A percentile compares a stretch with the other conserved stretches of the same genome.
Conservation (phyloP, 2,329 filamentous ascomycete species). For the Hypocrella siamensis region DNA sequence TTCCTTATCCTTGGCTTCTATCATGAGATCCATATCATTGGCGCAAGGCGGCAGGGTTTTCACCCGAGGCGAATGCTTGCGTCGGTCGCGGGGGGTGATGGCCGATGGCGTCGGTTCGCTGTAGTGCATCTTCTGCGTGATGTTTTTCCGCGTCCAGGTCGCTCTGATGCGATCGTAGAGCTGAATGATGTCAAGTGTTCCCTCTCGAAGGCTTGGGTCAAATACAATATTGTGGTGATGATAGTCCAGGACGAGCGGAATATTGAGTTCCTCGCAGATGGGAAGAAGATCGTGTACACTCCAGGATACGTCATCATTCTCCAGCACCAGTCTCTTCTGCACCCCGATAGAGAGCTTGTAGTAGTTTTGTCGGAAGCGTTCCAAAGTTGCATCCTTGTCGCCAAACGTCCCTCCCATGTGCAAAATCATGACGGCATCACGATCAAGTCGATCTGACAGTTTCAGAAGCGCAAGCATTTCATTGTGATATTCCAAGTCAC, state of each 20-base stretch:
- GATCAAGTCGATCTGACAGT: slow-evolving; percentile 61
- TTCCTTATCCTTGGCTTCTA: slow-evolving; percentile 96
- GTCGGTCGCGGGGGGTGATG: slow-evolving; percentile 59
- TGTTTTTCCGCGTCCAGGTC: slow-evolving; percentile 73
- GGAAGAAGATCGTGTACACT: slow-evolving; percentile 83
- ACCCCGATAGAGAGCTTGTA: slow-evolving; percentile 47
- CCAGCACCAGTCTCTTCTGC: slow-evolving; percentile 70
- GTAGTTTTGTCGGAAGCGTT: slow-evolving; percentile 67
- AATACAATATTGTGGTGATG: slow-evolving; percentile 96
- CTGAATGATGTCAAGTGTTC: slow-evolving; percentile 62
- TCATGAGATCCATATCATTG: slow-evolving; percentile 88
- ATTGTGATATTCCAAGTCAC: slow-evolving; percentile 77
- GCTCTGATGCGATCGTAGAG: slow-evolving; percentile 64
- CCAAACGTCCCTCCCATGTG: slow-evolving; percentile 89
- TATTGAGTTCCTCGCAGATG: slow-evolving; percentile 84
- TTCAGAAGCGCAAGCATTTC: slow-evolving; percentile 68
- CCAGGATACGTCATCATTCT: slow-evolving; percentile 91
- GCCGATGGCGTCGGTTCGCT: slow-evolving; percentile 53
- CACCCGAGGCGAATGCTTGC: slow-evolving; percentile 76
- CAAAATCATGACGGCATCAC: slow-evolving; percentile 84
- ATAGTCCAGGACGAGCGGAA: slow-evolving; percentile 81
- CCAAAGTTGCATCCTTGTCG: slow-evolving; percentile 64
- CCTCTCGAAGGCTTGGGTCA: slow-evolving; percentile 59
- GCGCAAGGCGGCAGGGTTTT: slow-evolving; percentile 68
- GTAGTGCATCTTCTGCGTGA: slow-evolving; percentile 95